phyloP scores from a whole-genome alignment of 2,329 filamentous ascomycete genomes.

The Ophioceras dolichostomum region DNA sequence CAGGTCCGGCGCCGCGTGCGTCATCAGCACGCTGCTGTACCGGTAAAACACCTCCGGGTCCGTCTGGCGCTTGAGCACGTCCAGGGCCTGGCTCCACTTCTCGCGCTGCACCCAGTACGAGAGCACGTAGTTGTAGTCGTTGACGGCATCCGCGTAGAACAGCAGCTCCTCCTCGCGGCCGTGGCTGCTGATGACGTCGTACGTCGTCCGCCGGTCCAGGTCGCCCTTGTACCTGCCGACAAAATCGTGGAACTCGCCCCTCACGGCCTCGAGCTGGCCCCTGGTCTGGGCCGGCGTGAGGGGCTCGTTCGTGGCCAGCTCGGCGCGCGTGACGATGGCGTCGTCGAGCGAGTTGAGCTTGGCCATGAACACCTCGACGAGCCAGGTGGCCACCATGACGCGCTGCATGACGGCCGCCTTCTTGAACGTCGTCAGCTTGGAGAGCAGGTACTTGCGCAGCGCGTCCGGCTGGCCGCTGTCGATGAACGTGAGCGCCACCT shows the following conservation, averaged over 20 bases:
- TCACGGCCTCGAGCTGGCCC: slow-evolving; percentile 57
- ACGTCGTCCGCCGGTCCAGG: slow-evolving; percentile 81
- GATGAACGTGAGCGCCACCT: slow-evolving; percentile 84
- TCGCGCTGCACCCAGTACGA: slow-evolving; percentile 97
- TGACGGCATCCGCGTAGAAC: slow-evolving; percentile 76
- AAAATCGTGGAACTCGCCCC: slow-evolving; percentile 80
- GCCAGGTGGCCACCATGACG: slow-evolving; percentile 90
- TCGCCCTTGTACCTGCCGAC: slow-evolving; percentile 74
- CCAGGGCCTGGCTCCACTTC: slow-evolving; percentile 76
- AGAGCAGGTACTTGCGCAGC: slow-evolving; percentile 75
- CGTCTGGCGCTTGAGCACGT: slow-evolving; percentile 84
- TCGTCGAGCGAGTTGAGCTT: slow-evolving; percentile 93
- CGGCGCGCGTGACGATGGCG: slow-evolving; percentile 79
- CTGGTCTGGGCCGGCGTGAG: slow-evolving; percentile 59
- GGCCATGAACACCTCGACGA: slow-evolving; percentile 93
- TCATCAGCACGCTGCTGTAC: slow-evolving; percentile 95
- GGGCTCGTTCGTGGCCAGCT: slow-evolving; percentile 52
- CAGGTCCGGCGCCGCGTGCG: slow-evolving; percentile 68
- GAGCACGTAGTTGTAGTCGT: slow-evolving; percentile 89
- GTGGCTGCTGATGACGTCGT: slow-evolving; percentile 92
- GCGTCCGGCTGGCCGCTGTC: slow-evolving; percentile 86
- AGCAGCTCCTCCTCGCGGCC: slow-evolving; percentile 87
- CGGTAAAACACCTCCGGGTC: slow-evolving; percentile 90
- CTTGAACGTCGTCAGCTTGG: slow-evolving; percentile 71
- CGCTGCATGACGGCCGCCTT: slow-evolving; percentile 83